A percentile compares a stretch with the other conserved stretches of the same genome.
phyloP scores from a whole-genome alignment of 2,329 filamentous ascomycete species.

The Sarocladium oryzae region DNA sequence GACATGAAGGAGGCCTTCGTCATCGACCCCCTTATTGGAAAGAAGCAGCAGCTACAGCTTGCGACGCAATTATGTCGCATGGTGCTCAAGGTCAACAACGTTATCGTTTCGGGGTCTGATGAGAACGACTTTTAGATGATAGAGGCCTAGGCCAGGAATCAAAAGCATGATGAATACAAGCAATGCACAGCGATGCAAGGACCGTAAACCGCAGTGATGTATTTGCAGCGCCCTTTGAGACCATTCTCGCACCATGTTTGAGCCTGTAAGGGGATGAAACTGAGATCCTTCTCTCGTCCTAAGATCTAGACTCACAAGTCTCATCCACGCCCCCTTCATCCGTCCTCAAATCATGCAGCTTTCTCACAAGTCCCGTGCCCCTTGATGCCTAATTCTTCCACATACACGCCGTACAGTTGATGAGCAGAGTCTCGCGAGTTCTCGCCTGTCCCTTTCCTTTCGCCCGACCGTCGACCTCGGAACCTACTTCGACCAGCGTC shows the following conservation, averaged over 20 bases:
- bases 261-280: no score
- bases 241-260: no score
- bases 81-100: constrained; percentile 96
- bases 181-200: not conserved
- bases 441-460: not conserved
- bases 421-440: no score
- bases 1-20: constrained; percentile 98
- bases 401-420: no score
- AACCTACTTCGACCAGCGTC: not conserved
- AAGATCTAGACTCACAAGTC: no score
- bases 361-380: no score
- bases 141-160: constrained; percentile 8
- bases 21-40: constrained; percentile 96
- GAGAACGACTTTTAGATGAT: constrained; percentile 72
- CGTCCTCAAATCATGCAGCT: no score
- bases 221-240: no score
- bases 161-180: constrained; percentile 6
- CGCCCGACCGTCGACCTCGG: not conserved
- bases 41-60: constrained; percentile 92
- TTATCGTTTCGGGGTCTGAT: constrained; percentile 82
- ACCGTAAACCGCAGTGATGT: no score
- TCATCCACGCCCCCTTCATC: no score
- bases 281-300: no score
- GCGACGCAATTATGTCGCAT: constrained; percentile 97
- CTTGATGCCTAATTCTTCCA: no score